Percentiles rank a stretch among this genome's conserved stretches.
Evolutionary conservation across 768 basidiomycete species (phyloP).

Genomic region (Gymnopilus dilepis): DNA sequence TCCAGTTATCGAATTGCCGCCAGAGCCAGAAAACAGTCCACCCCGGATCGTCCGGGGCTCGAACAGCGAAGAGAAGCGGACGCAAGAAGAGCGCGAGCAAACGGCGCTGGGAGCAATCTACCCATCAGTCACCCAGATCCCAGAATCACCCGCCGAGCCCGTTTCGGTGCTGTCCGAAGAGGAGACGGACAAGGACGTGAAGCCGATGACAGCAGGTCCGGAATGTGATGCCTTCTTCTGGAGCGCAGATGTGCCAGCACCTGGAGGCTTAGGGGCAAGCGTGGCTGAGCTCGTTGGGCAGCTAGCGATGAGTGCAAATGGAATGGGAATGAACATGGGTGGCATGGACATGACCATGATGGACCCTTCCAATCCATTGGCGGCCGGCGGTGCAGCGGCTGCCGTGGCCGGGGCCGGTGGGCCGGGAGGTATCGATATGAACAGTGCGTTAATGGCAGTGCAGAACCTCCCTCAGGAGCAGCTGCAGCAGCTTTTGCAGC

Average conservation of each 20-base stretch:
- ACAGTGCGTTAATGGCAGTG: conserved; percentile 42
- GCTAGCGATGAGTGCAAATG: conserved; percentile 43
- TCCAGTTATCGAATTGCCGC: conserved; percentile 68
- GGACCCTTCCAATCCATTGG: conserved; percentile 30
- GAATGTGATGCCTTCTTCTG: conserved; percentile 71
- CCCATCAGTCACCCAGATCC: conserved; percentile 71
- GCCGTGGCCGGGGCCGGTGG: neutral
- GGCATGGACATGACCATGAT: conserved; percentile 26
- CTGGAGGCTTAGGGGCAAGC: conserved; percentile 34
- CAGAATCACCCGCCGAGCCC: conserved; percentile 79
- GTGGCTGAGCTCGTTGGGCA: conserved; percentile 76
- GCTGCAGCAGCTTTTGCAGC: conserved; percentile 64
- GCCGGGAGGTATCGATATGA: neutral
- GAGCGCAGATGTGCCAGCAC: conserved; percentile 46
- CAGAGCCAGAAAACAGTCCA: conserved; percentile 52
- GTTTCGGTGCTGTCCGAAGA: conserved; percentile 64
- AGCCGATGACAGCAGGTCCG: conserved; percentile 70
- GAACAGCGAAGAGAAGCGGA: conserved; percentile 68
- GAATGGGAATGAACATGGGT: conserved; percentile 1
- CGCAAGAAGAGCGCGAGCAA: conserved; percentile 81
- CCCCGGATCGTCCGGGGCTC: conserved; percentile 65
- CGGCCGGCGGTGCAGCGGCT: neutral
- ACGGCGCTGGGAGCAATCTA: conserved; percentile 79
- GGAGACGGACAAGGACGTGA: conserved; percentile 66
- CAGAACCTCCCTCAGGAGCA: conserved; percentile 57